Evolutionary conservation across 1,284 basidiomycete genomes (phyloP).

Genomic region (Lentinula novae-zelandiae): DNA sequence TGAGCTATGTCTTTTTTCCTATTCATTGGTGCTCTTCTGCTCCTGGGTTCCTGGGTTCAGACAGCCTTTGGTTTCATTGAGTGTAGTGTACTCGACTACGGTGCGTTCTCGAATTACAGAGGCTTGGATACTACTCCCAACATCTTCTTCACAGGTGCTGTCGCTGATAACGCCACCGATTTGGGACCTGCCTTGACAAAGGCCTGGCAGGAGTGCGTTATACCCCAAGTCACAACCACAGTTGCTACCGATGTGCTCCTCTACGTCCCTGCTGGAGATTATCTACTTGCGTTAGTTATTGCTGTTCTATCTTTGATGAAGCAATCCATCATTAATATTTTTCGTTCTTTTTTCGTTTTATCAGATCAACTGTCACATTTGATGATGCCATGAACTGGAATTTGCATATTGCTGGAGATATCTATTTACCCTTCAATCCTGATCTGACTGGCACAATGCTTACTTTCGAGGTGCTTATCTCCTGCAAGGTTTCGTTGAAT

Average conservation of each 20-base stretch:
- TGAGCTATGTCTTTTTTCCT: background rate
- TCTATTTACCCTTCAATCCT: conserved; percentile 18
- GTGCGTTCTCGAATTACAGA: background rate
- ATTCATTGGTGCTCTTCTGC: background rate
- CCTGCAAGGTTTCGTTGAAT: no score
- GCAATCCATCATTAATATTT: background rate
- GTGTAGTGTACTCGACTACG: conserved; percentile 16
- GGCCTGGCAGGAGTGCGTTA: conserved; percentile 18
- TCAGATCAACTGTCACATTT: conserved; percentile 15
- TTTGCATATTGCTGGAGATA: conserved; percentile 18
- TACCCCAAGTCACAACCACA: conserved; percentile 13
- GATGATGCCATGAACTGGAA: conserved; percentile 20
- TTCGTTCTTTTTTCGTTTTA: background rate
- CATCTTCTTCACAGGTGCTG: conserved; percentile 14
- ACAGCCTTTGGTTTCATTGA: conserved; percentile 14
- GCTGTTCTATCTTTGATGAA: background rate
- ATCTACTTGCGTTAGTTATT: conserved; percentile 12
- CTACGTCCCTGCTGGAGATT: conserved; percentile 19
- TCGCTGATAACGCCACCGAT: conserved; percentile 22
- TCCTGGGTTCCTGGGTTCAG: background rate
- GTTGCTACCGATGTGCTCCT: conserved; percentile 16
- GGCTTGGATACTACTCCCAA: background rate
- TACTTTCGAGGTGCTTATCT: conserved; percentile 15
- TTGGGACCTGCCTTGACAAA: conserved; percentile 19
- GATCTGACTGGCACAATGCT: conserved; percentile 19